Conservation (phyloP, 2,329 filamentous ascomycete species). For the Alternaria alternata region DNA sequence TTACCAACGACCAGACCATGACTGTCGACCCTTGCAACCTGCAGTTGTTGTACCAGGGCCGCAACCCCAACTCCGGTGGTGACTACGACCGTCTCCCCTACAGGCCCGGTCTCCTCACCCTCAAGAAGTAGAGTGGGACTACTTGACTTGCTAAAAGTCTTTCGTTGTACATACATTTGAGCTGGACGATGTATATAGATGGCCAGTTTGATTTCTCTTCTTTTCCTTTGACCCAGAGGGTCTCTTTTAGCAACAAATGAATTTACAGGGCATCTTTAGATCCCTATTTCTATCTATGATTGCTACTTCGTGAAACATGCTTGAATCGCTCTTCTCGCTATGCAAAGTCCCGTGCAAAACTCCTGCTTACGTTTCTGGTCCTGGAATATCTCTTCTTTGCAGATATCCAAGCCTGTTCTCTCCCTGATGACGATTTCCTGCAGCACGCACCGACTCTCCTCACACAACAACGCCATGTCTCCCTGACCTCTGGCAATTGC, state of each 20-base stretch:
- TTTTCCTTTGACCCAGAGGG: neutral
- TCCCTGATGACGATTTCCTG: conserved; percentile 20
- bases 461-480: neutral
- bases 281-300: neutral
- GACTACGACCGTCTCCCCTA: conserved; percentile 64
- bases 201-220: conserved; percentile 4
- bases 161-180: conserved; percentile 16
- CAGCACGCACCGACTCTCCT: neutral
- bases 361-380: neutral
- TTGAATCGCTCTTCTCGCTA: neutral
- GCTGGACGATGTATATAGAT: conserved; percentile 10
- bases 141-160: neutral
- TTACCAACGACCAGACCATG: conserved; percentile 67
- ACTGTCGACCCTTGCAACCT: conserved; percentile 70
- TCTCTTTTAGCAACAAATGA: neutral
- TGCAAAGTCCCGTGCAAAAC: conserved; percentile 1
- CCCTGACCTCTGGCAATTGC: conserved; percentile 4
- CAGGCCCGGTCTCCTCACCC: conserved; percentile 54
- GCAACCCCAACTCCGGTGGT: conserved; percentile 52
- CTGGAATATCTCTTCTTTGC: conserved; percentile 11
- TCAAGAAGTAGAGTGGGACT: conserved; percentile 9
- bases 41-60: conserved; percentile 70
- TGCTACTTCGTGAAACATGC: conserved; percentile 5
- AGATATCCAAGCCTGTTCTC: conserved; percentile 18
- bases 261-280: neutral